Conservation (phyloP, 2,329 filamentous ascomycete genomes). For the Macroventuria anomochaeta region DNA sequence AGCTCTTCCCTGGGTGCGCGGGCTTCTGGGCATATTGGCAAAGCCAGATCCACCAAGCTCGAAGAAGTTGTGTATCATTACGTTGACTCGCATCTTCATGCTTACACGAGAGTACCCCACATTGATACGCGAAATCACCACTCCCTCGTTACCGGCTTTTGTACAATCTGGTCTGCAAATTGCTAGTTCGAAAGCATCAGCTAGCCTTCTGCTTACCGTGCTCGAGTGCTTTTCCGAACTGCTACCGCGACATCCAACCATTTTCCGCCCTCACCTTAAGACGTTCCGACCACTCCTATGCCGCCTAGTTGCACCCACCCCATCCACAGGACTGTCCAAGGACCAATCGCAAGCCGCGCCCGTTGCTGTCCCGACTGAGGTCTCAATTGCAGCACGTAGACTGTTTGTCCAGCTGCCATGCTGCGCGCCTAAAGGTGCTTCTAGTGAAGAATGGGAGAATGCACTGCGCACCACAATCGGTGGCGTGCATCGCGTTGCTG, state of each 20-base stretch:
- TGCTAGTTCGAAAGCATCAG: constrained; percentile 28
- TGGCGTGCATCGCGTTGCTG: constrained; percentile 72
- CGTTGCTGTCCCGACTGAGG: constrained; percentile 58
- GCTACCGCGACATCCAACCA: constrained; percentile 80
- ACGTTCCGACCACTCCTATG: constrained; percentile 70
- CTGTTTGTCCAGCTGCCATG: constrained; percentile 76
- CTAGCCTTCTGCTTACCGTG: constrained; percentile 67
- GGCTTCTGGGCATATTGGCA: constrained; percentile 76
- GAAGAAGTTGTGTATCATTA: constrained; percentile 78
- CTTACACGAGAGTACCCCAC: constrained; percentile 83
- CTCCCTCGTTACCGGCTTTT: constrained; percentile 78
- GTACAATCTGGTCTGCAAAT: constrained; percentile 75
- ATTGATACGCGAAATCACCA: constrained; percentile 84
- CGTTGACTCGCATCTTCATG: constrained; percentile 82
- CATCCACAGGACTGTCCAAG: constrained; percentile 46
- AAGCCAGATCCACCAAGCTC: constrained; percentile 78
- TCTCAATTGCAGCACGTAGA: constrained; percentile 66
- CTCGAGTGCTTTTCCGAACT: constrained; percentile 75
- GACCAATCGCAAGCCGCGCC: constrained; percentile 34
- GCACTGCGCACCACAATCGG: constrained; percentile 67
- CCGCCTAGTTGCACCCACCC: constrained; percentile 69
- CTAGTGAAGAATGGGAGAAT: constrained; percentile 79
- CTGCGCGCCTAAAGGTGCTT: constrained; percentile 80
- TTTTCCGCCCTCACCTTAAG: constrained; percentile 76
- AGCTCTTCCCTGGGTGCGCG: constrained; percentile 76